Percentiles rank a stretch among this genome's conserved stretches.
These are phyloP conservation scores for Pleomassaria siparia DNA, from an alignment of 2,329 filamentous ascomycete genomes.

Conservation along the genomic window DNA sequence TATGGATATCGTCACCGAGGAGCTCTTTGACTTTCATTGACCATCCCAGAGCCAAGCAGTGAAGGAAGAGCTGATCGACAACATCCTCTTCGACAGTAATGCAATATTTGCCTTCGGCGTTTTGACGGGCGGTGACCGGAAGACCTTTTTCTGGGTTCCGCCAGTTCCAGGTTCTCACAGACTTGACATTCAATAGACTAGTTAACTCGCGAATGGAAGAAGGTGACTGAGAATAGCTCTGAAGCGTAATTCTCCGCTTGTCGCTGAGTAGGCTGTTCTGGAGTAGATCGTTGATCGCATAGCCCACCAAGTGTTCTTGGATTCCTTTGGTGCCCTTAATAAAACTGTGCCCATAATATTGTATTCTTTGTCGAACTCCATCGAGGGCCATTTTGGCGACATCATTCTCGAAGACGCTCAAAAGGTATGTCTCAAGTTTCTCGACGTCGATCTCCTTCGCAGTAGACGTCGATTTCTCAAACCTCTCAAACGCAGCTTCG, in stretches of 20 bases:
- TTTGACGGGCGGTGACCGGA: conserved; percentile 21
- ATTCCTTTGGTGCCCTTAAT: conserved; percentile 35
- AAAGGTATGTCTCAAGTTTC: conserved; percentile 23
- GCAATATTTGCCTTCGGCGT: conserved; percentile 23
- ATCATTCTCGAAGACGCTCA: conserved; percentile 12
- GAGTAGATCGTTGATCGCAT: conserved; percentile 53
- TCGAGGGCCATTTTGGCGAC: conserved; percentile 7
- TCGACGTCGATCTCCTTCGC: conserved; percentile 18
- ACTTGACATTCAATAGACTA: conserved; percentile 26
- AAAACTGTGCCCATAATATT: conserved; percentile 15
- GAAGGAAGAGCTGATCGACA: conserved; percentile 30
- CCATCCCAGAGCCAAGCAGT: conserved; percentile 24
- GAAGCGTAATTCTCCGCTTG: conserved; percentile 46
- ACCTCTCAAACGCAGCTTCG: conserved; percentile 52
- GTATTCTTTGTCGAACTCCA: conserved; percentile 15
- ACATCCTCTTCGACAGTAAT: conserved; percentile 30
- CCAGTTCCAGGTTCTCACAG: conserved; percentile 28
- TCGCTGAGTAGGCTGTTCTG: conserved; percentile 52
- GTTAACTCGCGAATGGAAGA: conserved; percentile 25
- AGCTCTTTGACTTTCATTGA: conserved; percentile 20
- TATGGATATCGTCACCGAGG: conserved; percentile 7
- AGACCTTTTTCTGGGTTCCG: conserved; percentile 22
- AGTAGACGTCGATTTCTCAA: conserved; percentile 23
- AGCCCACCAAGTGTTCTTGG: conserved; percentile 45
- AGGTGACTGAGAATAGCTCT: conserved; percentile 27